These are phyloP conservation scores for Jamesozyma hellenica DNA, from an alignment of 805 yeast species.

Conservation along the genomic window DNA sequence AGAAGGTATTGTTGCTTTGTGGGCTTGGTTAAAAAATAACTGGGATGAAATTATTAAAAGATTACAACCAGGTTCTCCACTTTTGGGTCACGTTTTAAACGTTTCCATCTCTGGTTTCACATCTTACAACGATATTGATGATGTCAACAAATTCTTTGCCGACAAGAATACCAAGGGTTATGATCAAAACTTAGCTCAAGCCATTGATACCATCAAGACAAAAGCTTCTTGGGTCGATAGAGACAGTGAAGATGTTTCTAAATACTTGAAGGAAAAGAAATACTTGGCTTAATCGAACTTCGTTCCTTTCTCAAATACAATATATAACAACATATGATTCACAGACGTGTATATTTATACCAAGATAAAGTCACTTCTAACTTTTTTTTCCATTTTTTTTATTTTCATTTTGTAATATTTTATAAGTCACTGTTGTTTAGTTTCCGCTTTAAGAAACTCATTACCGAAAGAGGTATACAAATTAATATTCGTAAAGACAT, in stretches of 20 bases:
- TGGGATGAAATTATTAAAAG: conserved; percentile 58
- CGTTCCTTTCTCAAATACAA: too few relatives aligned
- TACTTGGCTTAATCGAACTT: conserved; percentile 9
- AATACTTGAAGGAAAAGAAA: conserved; percentile 39
- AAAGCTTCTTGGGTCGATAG: conserved; percentile 49
- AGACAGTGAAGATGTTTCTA: conserved; percentile 37
- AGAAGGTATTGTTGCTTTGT: conserved; percentile 56
- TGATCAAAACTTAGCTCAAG: conserved; percentile 52
- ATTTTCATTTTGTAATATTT: too few relatives aligned
- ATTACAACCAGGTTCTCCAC: conserved; percentile 70
- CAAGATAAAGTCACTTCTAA: too few relatives aligned
- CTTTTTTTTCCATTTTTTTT: too few relatives aligned
- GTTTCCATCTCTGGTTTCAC: conserved; percentile 53
- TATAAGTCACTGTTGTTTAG: too few relatives aligned
- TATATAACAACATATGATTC: too few relatives aligned
- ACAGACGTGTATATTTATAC: too few relatives aligned
- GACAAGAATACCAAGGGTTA: conserved; percentile 49
- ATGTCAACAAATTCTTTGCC: conserved; percentile 41
- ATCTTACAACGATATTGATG: conserved; percentile 40
- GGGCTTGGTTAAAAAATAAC: conserved; percentile 63
- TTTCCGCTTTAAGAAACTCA: too few relatives aligned
- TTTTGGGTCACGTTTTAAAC: conserved; percentile 66
- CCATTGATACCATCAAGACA: conserved; percentile 48
- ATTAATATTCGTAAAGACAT: too few relatives aligned
- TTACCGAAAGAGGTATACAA: too few relatives aligned